Evolutionary conservation across 2,329 filamentous ascomycete genomes (phyloP), one percentile per base, ranked within the genome.

Genomic region (Colletotrichum paranaense): DNA sequence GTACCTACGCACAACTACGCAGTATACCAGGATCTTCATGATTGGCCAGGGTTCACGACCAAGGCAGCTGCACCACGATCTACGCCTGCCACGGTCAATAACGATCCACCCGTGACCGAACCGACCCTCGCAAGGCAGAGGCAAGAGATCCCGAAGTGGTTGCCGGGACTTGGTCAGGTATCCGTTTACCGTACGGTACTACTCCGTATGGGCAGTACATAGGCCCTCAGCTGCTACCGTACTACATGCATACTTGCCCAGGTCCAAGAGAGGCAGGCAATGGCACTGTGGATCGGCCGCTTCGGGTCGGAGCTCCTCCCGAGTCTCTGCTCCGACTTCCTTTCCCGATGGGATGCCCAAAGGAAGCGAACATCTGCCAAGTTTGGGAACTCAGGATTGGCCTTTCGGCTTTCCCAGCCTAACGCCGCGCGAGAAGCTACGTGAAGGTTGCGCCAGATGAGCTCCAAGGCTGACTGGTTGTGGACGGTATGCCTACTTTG

Each of bases 271-370:
- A 28, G 59, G 59, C 38, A 62, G 28, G 28, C 46, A 63, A 12
- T 24, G 11, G 24, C 30, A 30, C 26, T 24, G 60, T 52, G 59
- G 68, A 59, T 52, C 30, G 28, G 19, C 46, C 60, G 71, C 67
- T 70, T 66, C 71, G 67, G 71, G 49, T 71, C 71, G 67, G 71
- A 66, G 67, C 46, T 42, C 55, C 67, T 38, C 56, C 67, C 71
- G 67, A 73, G 35, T 28, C 26, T 35, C 60, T 73, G 46, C 12
- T 16, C 42, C 66, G 67, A 70, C 55, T 65, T 60, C 42, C 53
- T 46, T 46, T 69, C 42, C 70, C 70, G 60, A 65, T 11, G 30
- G 12, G 14, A 59, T 66, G 19, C 19, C 14, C 19, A n/a, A 42
- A 42, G 22, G 30, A 49, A 32, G 38, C 38, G 22, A 42, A 16